phyloP scores from a whole-genome alignment of 495 filamentous ascomycete species.

The Glonium stellatum region DNA sequence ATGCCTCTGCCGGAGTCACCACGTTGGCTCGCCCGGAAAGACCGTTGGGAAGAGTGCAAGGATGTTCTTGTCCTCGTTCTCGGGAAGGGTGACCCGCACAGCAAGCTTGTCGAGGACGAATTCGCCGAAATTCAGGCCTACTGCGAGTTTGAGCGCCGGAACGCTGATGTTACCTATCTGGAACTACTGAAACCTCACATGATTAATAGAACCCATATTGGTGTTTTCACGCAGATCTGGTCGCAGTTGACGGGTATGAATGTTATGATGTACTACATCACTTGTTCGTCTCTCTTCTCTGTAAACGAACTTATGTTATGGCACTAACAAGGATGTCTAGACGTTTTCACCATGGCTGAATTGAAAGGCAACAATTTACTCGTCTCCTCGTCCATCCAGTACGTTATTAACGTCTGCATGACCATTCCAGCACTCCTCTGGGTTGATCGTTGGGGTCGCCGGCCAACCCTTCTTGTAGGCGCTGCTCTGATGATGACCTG shows the following conservation, averaged over 20 bases:
- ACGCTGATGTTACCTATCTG: slow-evolving; percentile 55
- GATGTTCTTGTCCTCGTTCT: slow-evolving; percentile 59
- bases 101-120: slow-evolving; percentile 56
- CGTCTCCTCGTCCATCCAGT: slow-evolving; percentile 62
- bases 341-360: slow-evolving; percentile 23
- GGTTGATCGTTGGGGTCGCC: slow-evolving; percentile 54
- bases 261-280: slow-evolving; percentile 61
- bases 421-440: slow-evolving; percentile 42
- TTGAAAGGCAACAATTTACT: slow-evolving; percentile 43
- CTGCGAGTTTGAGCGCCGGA: slow-evolving; percentile 59
- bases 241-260: slow-evolving; percentile 81
- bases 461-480: slow-evolving; percentile 23
- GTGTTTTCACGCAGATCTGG: slow-evolving; percentile 76
- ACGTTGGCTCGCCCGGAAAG: slow-evolving; percentile 65
- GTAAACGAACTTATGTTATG: neutral
- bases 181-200: slow-evolving; percentile 63
- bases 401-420: slow-evolving; percentile 55
- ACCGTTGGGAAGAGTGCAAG: slow-evolving; percentile 64
- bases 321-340: slow-evolving; percentile 35
- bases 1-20: slow-evolving; percentile 65
- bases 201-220: slow-evolving; percentile 66
- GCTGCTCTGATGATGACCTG: slow-evolving; percentile 5
- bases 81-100: slow-evolving; percentile 54
- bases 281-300: neutral
- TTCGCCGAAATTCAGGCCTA: slow-evolving; percentile 61